Evolutionary conservation across 2,329 filamentous ascomycete genomes (phyloP).

Genomic region (Fusarium staphyleae): DNA sequence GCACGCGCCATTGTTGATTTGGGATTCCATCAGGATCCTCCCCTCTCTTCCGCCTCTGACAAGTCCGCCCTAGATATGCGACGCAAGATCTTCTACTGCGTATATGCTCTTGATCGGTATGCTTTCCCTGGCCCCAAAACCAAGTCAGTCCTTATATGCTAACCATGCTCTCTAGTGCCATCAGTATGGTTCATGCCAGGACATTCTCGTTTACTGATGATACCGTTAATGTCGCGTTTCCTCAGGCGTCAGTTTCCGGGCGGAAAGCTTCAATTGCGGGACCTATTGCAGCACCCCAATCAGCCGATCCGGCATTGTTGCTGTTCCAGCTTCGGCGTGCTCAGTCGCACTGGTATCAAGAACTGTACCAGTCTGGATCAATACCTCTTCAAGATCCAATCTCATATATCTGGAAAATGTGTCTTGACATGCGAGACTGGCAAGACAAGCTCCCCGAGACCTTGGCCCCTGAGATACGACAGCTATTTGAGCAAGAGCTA

Average conservation of each 20-base stretch:
- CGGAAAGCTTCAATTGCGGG: slow-evolving; percentile 52
- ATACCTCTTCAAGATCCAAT: slow-evolving; percentile 72
- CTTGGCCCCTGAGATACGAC: slow-evolving; percentile 69
- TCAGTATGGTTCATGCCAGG: slow-evolving; percentile 85
- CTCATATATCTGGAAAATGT: slow-evolving; percentile 77
- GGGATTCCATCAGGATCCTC: slow-evolving; percentile 91
- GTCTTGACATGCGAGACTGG: slow-evolving; percentile 81
- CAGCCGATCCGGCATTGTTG: slow-evolving; percentile 74
- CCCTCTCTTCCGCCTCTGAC: slow-evolving; percentile 71
- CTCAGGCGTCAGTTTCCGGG: slow-evolving; percentile 58
- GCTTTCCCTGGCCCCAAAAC: background rate
- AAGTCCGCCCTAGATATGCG: slow-evolving; percentile 77
- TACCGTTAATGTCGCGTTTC: slow-evolving; percentile 81
- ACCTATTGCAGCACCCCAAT: slow-evolving; percentile 55
- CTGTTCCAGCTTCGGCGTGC: slow-evolving; percentile 84
- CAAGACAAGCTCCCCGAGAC: slow-evolving; percentile 74
- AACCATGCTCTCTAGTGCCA: slow-evolving; percentile 62
- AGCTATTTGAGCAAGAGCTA: slow-evolving; percentile 86
- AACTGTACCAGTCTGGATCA: slow-evolving; percentile 80
- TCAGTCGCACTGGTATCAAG: slow-evolving; percentile 90
- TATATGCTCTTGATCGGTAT: slow-evolving; percentile 88
- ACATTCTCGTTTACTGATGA: slow-evolving; percentile 95
- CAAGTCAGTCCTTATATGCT: slow-evolving; percentile 17
- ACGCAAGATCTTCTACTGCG: slow-evolving; percentile 86
- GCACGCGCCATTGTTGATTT: slow-evolving; percentile 87